A percentile compares a stretch with the other conserved stretches of the same genome.
phyloP scores from a whole-genome alignment of 768 basidiomycete species.

The Butyriboletus loyo region DNA sequence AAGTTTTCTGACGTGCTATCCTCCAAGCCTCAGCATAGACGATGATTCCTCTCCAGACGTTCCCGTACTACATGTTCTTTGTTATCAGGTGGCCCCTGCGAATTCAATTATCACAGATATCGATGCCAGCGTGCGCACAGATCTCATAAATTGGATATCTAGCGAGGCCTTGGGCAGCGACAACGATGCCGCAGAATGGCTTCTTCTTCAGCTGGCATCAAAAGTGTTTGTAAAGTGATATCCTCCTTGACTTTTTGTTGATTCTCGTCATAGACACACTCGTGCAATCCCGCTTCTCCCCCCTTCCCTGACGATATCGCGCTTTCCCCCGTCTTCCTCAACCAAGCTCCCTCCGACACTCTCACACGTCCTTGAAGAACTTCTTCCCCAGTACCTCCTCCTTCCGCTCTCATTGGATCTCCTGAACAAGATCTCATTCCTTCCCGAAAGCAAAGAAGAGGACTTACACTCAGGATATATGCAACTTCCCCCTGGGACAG shows the following conservation, averaged over 20 bases:
- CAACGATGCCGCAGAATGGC: conserved; percentile 67
- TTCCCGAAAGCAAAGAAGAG: conserved; percentile 65
- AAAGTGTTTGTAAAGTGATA: conserved; percentile 51
- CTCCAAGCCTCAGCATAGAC: conserved; percentile 39
- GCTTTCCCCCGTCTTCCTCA: conserved; percentile 49
- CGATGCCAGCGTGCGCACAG: conserved; percentile 37
- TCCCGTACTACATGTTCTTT: conserved; percentile 71
- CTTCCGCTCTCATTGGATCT: conserved; percentile 61
- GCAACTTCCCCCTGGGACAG: conserved; percentile 63
- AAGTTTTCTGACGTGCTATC: conserved; percentile 14
- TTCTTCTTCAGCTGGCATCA: conserved; percentile 57
- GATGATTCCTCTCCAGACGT: conserved; percentile 38
- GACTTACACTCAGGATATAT: conserved; percentile 73
- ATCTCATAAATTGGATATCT: conserved; percentile 73
- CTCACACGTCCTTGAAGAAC: conserved; percentile 48
- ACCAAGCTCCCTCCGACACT: conserved; percentile 43
- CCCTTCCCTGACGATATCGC: conserved; percentile 58
- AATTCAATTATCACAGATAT: conserved; percentile 2
- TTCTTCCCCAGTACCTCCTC: conserved; percentile 55
- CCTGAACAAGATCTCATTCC: conserved; percentile 57
- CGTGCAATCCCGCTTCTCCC: conserved; percentile 66
- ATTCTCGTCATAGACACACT: conserved; percentile 49
- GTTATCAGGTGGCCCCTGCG: conserved; percentile 24
- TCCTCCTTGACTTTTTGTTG: not conserved
- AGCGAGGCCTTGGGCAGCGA: conserved; percentile 68